A percentile compares a stretch with the other conserved stretches of the same genome.
These are phyloP conservation scores for Domatiomyces globalis DNA, from an alignment of 2,329 filamentous ascomycete genomes.

Conservation along the genomic window DNA sequence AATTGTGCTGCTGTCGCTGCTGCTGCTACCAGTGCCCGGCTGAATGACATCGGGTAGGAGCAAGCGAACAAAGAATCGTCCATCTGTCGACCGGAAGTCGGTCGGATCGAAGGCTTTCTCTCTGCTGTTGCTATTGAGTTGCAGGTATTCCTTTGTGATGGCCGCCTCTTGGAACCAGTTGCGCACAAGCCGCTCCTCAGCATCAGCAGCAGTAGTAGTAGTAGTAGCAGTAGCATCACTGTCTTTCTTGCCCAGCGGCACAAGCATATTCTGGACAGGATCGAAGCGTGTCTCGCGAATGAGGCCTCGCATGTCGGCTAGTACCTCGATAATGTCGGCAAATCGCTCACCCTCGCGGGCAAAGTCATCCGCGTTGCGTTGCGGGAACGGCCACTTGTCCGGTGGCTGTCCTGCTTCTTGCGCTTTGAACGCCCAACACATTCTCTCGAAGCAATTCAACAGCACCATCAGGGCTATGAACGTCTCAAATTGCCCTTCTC, in stretches of 20 bases:
- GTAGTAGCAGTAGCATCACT: constrained; percentile 8
- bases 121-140: background rate
- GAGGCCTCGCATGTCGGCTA: constrained; percentile 43
- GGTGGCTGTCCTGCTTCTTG: constrained; percentile 27
- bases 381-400: constrained; percentile 38
- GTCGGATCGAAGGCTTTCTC: constrained; percentile 25
- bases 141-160: constrained; percentile 25
- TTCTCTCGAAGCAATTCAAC: constrained; percentile 45
- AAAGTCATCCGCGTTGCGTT: constrained; percentile 38
- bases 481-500: constrained; percentile 43
- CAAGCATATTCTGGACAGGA: constrained; percentile 26
- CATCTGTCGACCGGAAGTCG: background rate
- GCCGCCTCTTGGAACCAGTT: constrained; percentile 31
- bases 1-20: background rate
- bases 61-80: background rate
- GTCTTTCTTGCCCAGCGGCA: constrained; percentile 27
- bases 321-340: constrained; percentile 42
- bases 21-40: too few species aligned
- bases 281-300: constrained; percentile 28
- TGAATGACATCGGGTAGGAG: background rate
- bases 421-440: constrained; percentile 45
- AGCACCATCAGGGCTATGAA: constrained; percentile 46
- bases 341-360: constrained; percentile 45
- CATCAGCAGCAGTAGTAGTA: background rate
- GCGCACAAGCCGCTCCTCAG: constrained; percentile 1